phyloP scores from a whole-genome alignment of 495 filamentous ascomycete genomes.

The Darksidea phi region DNA sequence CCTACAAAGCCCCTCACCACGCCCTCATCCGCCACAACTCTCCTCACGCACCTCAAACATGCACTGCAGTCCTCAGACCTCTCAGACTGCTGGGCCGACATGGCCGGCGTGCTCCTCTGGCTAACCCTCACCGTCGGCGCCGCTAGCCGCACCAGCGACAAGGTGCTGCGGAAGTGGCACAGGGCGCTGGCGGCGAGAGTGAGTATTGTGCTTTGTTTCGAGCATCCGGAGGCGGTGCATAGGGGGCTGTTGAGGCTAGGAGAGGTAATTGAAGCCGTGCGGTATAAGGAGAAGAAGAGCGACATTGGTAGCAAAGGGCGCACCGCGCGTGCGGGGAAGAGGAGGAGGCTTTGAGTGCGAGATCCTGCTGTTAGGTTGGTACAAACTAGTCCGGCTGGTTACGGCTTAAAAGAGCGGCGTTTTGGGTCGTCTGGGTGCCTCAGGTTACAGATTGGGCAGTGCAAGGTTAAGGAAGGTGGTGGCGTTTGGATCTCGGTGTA shows the following conservation, averaged over 20 bases:
- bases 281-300: background rate
- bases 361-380: no score
- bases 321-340: slow-evolving; percentile 1
- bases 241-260: slow-evolving; percentile 30
- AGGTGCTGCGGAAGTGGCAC: slow-evolving; percentile 37
- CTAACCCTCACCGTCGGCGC: slow-evolving; percentile 36
- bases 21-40: background rate
- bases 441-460: no score
- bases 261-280: slow-evolving; percentile 23
- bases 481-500: background rate
- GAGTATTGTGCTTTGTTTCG: slow-evolving; percentile 39
- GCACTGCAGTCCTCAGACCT: slow-evolving; percentile 26
- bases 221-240: slow-evolving; percentile 33
- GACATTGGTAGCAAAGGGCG: background rate
- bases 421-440: no score
- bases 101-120: slow-evolving; percentile 42
- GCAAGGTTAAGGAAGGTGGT: no score
- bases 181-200: slow-evolving; percentile 36
- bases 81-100: slow-evolving; percentile 35
- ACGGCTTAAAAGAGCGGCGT: no score
- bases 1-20: slow-evolving; percentile 1
- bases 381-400: no score
- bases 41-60: slow-evolving; percentile 16
- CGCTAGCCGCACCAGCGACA: slow-evolving; percentile 27
- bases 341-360: slow-evolving; percentile 7